Evolutionary conservation across 2,329 filamentous ascomycete genomes (phyloP), one percentile per base, ranked within the genome.

Genomic region (Cercospora sojina): DNA sequence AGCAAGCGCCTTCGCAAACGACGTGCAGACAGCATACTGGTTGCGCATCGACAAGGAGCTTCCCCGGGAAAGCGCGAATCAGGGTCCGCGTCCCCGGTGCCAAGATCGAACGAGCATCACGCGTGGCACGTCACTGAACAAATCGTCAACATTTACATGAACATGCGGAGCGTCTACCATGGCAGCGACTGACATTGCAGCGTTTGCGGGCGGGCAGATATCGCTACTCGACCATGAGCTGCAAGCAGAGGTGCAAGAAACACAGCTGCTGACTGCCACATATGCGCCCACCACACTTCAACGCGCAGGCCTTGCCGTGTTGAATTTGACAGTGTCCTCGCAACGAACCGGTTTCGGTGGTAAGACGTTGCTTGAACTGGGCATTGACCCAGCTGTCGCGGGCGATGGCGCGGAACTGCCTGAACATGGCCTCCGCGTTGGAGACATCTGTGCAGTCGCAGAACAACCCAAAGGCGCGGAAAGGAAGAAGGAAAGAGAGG

Each of bases 301-400:
- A 75, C 88, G 90, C 66, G 90, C 90, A 5, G 92, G 92, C n/a
- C 84, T 92, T 47, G 92, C 92, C 32, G 83, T 95, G 73, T 87
- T 88, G 16, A 94, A 93, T 78, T 86, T 98, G 8, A 81, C 86
- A 32, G 82, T 96, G 35, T 83, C 85, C 10, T 89, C 90, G 18
- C 91, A 91, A 76, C 89, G 93, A 31, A 99, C 95, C 0, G 95
- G 95, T 0, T 83, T 97, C 41, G 95, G 93, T 16, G 95, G 95
- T n/a, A 91, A 92, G 70, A 92, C 91, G 0, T 90, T 99, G 1
- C 82, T 97, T 3, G 93, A 97, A 77, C 87, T 99, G 5, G 82
- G 81, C 16, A 82, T 87, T 0, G 94, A 97, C 74, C 80, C 86
- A n/a, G 91, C 92, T 0, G 85, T 90, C 1, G 83, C 86, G 3